These are phyloP conservation scores for Sarocladiaceae sp. DNA, from an alignment of 2,329 filamentous ascomycete genomes.

Conservation along the genomic window DNA sequence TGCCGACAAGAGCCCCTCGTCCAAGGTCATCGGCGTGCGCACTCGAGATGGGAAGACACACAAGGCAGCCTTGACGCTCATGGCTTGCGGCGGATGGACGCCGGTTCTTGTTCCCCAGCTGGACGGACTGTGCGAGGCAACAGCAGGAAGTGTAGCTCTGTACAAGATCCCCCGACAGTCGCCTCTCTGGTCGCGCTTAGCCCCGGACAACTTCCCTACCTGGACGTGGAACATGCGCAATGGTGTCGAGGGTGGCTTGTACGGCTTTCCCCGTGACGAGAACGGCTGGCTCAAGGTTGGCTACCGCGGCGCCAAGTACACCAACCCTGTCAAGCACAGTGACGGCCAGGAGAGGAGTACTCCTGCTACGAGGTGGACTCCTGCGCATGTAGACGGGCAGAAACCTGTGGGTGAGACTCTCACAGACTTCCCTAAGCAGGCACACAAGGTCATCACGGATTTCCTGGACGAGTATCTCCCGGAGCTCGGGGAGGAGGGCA, in stretches of 20 bases:
- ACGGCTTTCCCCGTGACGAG: slow-evolving; percentile 39
- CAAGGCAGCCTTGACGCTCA: slow-evolving; percentile 22
- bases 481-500: slow-evolving; percentile 28
- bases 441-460: slow-evolving; percentile 18
- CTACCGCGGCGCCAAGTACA: slow-evolving; percentile 45
- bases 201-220: slow-evolving; percentile 15
- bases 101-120: slow-evolving; percentile 13
- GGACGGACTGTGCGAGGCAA: slow-evolving; percentile 15
- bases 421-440: slow-evolving; percentile 21
- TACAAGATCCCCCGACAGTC: slow-evolving; percentile 12
- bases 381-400: background rate
- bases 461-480: slow-evolving; percentile 36
- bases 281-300: slow-evolving; percentile 41
- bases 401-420: slow-evolving; percentile 14
- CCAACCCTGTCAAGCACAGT: slow-evolving; percentile 31
- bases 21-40: slow-evolving; percentile 28
- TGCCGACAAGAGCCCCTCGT: too few species aligned
- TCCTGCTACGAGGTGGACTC: slow-evolving; percentile 31
- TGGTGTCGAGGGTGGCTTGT: slow-evolving; percentile 32
- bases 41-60: slow-evolving; percentile 30
- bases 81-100: slow-evolving; percentile 13
- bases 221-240: slow-evolving; percentile 25
- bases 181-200: slow-evolving; percentile 10
- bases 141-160: slow-evolving; percentile 14
- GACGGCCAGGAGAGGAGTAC: slow-evolving; percentile 32